Conservation (phyloP, 305 asterid genomes). For the Fraxinus sp. region DNA sequence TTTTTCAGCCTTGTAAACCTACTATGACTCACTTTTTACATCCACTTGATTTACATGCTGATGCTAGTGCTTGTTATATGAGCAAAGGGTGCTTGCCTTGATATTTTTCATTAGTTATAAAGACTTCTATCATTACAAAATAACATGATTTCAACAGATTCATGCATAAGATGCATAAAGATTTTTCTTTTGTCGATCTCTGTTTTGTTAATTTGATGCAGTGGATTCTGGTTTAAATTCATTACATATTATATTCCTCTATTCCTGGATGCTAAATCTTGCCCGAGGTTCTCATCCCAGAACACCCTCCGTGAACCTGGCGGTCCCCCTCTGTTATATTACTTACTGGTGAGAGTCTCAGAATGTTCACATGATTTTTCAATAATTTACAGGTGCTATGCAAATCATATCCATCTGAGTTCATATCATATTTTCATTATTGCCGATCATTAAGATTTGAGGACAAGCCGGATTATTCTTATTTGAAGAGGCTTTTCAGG, state of each 20-base stretch:
- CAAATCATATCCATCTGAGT: slow-evolving; percentile 84
- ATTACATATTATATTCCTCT: neutral
- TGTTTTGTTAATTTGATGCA: neutral
- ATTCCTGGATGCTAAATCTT: slow-evolving; percentile 7
- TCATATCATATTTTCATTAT: slow-evolving; percentile 86
- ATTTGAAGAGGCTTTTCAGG: slow-evolving; percentile 87
- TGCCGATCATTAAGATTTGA: slow-evolving; percentile 92
- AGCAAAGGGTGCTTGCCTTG: neutral
- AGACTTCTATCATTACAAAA: neutral
- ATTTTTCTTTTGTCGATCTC: neutral
- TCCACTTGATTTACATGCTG: slow-evolving; percentile 10
- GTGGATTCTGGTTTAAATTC: slow-evolving; percentile 4
- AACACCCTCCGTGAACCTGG: neutral
- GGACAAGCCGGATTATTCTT: slow-evolving; percentile 92
- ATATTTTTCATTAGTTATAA: neutral
- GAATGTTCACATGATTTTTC: slow-evolving; percentile 19
- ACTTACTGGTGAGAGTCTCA: neutral
- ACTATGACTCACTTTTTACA: neutral
- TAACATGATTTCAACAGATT: neutral
- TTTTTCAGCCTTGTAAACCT: slow-evolving; percentile 10
- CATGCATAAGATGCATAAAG: slow-evolving; percentile 12
- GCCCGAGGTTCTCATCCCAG: neutral
- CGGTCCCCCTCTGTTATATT: neutral
- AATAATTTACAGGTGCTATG: slow-evolving; percentile 59
- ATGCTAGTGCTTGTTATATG: slow-evolving; percentile 11